Evolutionary conservation across 768 basidiomycete genomes (phyloP).

Genomic region (Steccherinum ochraceum): DNA sequence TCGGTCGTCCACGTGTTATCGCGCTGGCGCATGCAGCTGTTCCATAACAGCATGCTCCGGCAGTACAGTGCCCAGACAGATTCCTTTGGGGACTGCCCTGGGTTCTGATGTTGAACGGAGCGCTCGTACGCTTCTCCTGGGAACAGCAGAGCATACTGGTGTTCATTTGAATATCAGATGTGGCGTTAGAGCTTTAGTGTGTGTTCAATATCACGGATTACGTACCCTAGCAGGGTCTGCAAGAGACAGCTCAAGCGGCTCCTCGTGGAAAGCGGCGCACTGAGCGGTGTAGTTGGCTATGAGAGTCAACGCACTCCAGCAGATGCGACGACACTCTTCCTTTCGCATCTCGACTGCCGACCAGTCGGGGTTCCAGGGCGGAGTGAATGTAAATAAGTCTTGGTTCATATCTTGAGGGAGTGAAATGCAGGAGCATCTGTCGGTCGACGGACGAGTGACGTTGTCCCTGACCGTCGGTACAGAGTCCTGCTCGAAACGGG

Average conservation of each 20-base stretch:
- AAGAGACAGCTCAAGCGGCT: constrained; percentile 51
- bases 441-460: neutral
- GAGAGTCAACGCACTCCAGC: constrained; percentile 69
- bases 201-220: constrained; percentile 8
- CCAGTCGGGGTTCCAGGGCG: constrained; percentile 63
- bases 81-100: constrained; percentile 58
- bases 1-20: constrained; percentile 36
- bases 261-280: constrained; percentile 58
- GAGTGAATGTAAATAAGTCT: constrained; percentile 39
- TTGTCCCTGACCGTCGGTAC: constrained; percentile 14
- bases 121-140: constrained; percentile 67
- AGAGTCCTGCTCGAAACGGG: constrained; percentile 8
- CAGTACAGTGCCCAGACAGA: constrained; percentile 80
- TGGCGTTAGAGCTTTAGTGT: constrained; percentile 3
- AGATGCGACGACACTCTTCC: constrained; percentile 71
- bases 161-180: constrained; percentile 4
- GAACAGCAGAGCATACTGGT: constrained; percentile 59
- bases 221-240: constrained; percentile 64
- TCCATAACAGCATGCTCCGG: constrained; percentile 79
- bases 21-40: constrained; percentile 52
- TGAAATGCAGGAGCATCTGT: neutral
- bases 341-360: constrained; percentile 45
- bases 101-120: constrained; percentile 27
- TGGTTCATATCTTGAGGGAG: constrained; percentile 27
- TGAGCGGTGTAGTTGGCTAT: constrained; percentile 63